These are phyloP conservation scores for Ophiostoma piceae DNA, from an alignment of 2,329 filamentous ascomycete genomes.

Conservation along the genomic window DNA sequence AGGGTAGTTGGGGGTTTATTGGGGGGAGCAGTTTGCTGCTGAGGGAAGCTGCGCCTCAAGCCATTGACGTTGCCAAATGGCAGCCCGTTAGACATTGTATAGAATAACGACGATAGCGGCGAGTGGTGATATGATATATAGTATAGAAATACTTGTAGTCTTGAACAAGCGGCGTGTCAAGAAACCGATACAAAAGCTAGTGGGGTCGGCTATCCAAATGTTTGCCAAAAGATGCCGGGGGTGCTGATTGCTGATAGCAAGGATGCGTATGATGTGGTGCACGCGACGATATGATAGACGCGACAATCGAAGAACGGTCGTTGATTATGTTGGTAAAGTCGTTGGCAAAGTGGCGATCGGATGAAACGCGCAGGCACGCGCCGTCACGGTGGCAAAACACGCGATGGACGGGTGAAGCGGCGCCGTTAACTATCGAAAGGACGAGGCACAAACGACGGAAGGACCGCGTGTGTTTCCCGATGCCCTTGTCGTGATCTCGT, in stretches of 20 bases:
- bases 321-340: too few species aligned
- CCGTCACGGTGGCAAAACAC: not conserved
- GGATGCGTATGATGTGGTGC: not conserved
- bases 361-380: not conserved
- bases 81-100: conserved; percentile 44
- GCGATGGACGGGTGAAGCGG: not conserved
- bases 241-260: not conserved
- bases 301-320: not conserved
- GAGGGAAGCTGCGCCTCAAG: conserved; percentile 44
- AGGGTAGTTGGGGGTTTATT: conserved; percentile 48
- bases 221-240: not conserved
- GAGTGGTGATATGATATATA: not conserved
- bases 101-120: not conserved
- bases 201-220: not conserved
- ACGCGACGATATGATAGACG: not conserved
- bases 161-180: not conserved
- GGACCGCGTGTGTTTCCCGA: not conserved
- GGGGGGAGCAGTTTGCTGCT: conserved; percentile 40
- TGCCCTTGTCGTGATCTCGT: not conserved
- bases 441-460: not conserved
- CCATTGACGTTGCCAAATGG: conserved; percentile 44
- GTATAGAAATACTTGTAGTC: not conserved
- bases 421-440: not conserved
- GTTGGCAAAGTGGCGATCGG: not conserved
- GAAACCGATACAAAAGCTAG: not conserved